Conservation (phyloP, 371 early-diverging fungal species). For the Mortierella sp. region DNA sequence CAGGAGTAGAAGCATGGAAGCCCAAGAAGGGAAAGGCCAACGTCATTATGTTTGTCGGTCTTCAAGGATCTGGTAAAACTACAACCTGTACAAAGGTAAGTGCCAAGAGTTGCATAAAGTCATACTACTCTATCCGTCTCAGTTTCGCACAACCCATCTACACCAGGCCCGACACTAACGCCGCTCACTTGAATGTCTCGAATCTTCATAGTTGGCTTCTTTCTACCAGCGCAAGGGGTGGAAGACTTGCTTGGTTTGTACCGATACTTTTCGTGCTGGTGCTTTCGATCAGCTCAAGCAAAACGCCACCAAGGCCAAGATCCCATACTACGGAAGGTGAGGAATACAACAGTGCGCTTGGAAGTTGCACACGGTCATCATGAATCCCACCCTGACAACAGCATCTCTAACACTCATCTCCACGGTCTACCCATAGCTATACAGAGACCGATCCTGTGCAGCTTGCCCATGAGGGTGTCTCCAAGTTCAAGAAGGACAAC, state of each 20-base stretch:
- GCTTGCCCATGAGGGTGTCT: constrained; percentile 96
- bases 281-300: constrained; percentile 99
- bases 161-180: not conserved
- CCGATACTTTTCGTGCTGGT: constrained; percentile 99
- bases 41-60: constrained; percentile 99
- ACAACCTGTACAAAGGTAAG: constrained; percentile 97
- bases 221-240: constrained; percentile 98
- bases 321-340: constrained; percentile 96
- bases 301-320: constrained; percentile 98
- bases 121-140: not conserved
- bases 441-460: constrained; percentile 97
- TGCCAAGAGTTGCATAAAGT: not conserved
- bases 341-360: not conserved
- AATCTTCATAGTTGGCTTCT: constrained; percentile 78
- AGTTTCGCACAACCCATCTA: not conserved
- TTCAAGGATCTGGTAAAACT: constrained; percentile 99
- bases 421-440: constrained; percentile 67
- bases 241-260: constrained; percentile 98
- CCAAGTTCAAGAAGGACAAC: constrained; percentile 95
- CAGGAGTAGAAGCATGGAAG: constrained; percentile 89
- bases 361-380: not conserved
- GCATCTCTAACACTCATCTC: not conserved
- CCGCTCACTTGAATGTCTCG: no score
- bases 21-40: constrained; percentile 90
- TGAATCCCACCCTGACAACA: not conserved